Percentiles rank a stretch among this genome's conserved stretches.
phyloP scores from a whole-genome alignment of 495 filamentous ascomycete genomes.

The Aspergillus bertholletiae region DNA sequence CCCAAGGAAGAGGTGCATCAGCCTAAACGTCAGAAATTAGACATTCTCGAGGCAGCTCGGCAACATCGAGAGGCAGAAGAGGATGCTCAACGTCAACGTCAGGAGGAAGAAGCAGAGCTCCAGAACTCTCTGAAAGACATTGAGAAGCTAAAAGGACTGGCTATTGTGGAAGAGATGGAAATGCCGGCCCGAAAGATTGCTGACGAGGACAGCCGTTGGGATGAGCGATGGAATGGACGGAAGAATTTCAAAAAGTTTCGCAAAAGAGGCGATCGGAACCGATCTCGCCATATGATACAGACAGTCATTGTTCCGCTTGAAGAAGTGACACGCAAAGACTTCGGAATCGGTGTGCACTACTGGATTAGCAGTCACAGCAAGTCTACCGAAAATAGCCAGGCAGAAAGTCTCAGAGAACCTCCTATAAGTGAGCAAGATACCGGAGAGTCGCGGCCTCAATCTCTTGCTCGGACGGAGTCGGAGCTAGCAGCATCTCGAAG shows the following conservation, averaged over 20 bases:
- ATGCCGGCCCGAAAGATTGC: constrained; percentile 35
- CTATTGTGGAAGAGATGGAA: constrained; percentile 79
- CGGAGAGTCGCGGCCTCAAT: constrained; percentile 5
- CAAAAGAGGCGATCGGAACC: constrained; percentile 49
- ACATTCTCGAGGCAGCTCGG: constrained; percentile 66
- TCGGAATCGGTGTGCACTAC: constrained; percentile 81
- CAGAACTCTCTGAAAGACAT: constrained; percentile 53
- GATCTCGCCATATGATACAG: constrained; percentile 43
- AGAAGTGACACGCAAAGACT: constrained; percentile 73
- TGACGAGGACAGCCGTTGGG: constrained; percentile 59
- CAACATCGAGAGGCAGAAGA: constrained; percentile 68
- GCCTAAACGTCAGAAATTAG: constrained; percentile 54
- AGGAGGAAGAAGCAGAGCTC: constrained; percentile 46
- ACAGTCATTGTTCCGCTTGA: constrained; percentile 75
- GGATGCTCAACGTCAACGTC: constrained; percentile 34
- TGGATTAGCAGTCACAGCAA: constrained; percentile 52
- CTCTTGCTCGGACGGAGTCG: constrained; percentile 9
- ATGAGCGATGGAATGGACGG: constrained; percentile 88
- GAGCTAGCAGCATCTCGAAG: constrained; percentile 11
- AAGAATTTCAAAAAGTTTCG: constrained; percentile 96
- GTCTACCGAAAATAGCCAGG: constrained; percentile 9
- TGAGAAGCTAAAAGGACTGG: constrained; percentile 66
- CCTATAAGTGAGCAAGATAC: background rate
- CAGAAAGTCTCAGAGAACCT: constrained; percentile 6
- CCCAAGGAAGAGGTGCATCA: constrained; percentile 10